These are phyloP conservation scores for Ceratocystis cubensis DNA, from an alignment of 2,329 filamentous ascomycete species.

Conservation along the genomic window DNA sequence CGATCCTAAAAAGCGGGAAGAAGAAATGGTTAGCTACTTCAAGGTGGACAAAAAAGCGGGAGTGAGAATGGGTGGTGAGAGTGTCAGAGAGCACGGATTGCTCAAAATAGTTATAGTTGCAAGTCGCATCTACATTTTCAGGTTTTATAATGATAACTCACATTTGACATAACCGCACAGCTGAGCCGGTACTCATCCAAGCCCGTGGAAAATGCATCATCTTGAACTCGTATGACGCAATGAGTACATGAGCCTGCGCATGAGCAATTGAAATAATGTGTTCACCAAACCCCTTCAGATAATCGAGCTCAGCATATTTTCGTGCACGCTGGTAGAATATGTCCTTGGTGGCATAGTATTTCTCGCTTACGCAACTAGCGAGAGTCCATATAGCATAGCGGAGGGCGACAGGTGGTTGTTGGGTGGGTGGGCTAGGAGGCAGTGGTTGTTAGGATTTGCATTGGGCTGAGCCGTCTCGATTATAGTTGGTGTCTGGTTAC, in stretches of 20 bases:
- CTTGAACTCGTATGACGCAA: conserved; percentile 84
- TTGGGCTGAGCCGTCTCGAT: too few species aligned
- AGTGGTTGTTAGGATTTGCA: not conserved
- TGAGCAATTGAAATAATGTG: conserved; percentile 74
- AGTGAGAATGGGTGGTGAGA: too few species aligned
- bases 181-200: conserved; percentile 81
- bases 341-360: conserved; percentile 65
- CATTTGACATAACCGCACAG: conserved; percentile 76
- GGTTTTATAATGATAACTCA: conserved; percentile 29
- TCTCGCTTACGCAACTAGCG: conserved; percentile 74
- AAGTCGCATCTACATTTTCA: not conserved
- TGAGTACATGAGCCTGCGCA: conserved; percentile 70
- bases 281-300: conserved; percentile 86
- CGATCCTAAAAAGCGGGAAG: conserved; percentile 52
- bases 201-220: conserved; percentile 95
- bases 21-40: conserved; percentile 28
- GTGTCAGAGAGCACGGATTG: too few species aligned
- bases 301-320: conserved; percentile 81
- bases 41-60: too few species aligned
- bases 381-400: conserved; percentile 95
- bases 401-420: conserved; percentile 74
- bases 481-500: conserved; percentile 23
- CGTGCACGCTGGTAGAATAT: conserved; percentile 82
- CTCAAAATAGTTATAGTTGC: too few species aligned
- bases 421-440: conserved; percentile 52